Percentiles rank a stretch among this genome's conserved stretches.
Evolutionary conservation across 192 early-diverging fungal genomes (phyloP).

Genomic region (Lunasporangiospora selenospora): DNA sequence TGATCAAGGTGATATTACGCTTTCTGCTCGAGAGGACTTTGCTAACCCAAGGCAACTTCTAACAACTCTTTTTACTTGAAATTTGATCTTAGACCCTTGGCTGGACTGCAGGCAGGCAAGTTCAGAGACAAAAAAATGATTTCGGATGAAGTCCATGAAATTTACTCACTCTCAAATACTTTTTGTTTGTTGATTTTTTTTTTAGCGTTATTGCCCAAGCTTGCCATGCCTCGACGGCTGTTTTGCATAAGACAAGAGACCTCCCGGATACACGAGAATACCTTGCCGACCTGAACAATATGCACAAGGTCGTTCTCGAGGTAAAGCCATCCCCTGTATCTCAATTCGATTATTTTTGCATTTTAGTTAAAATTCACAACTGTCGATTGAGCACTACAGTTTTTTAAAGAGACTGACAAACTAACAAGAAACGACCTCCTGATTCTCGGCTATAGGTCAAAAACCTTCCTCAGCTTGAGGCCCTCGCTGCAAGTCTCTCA

Average conservation of each 20-base stretch:
- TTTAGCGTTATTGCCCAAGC: constrained; percentile 76
- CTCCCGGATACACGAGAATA: constrained; percentile 68
- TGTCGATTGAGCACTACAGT: no score
- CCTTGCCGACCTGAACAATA: constrained; percentile 61
- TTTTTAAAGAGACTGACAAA: no score
- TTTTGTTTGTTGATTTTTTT: neutral
- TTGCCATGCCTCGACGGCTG: constrained; percentile 72
- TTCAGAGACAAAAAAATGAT: neutral
- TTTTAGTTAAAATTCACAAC: no score
- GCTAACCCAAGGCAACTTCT: neutral
- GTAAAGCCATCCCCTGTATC: no score
- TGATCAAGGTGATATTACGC: constrained; percentile 66
- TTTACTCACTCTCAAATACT: no score
- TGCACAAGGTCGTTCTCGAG: constrained; percentile 82
- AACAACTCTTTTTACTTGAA: neutral
- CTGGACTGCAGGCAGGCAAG: constrained; percentile 78
- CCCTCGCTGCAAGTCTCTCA: constrained; percentile 60
- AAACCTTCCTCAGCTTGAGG: constrained; percentile 66
- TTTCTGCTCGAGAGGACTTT: no score
- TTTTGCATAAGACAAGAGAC: constrained; percentile 66
- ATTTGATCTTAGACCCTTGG: constrained; percentile 34
- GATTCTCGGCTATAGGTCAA: no score
- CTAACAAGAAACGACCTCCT: no score
- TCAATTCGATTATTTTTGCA: no score
- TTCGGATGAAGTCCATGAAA: neutral